Evolutionary conservation across 805 yeast species (phyloP).

Genomic region (Metschnikowia drakensbergensis): DNA sequence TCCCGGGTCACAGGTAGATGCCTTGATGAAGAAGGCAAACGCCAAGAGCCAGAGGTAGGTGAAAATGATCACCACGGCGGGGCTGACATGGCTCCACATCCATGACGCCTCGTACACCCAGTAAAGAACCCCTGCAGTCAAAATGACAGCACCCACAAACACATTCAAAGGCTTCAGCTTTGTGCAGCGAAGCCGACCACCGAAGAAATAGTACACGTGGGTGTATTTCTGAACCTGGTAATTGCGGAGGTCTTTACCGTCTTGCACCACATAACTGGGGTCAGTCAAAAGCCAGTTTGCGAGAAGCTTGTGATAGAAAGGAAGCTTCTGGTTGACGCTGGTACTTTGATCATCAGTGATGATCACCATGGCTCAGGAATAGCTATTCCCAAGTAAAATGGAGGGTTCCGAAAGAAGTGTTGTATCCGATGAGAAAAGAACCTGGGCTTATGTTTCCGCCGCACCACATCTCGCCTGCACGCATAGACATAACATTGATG

Average conservation of each 20-base stretch:
- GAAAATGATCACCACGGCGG: conserved; percentile 54
- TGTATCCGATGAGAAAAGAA: not conserved
- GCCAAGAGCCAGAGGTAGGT: conserved; percentile 55
- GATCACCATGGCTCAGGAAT: conserved; percentile 1
- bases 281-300: conserved; percentile 27
- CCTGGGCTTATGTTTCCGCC: not conserved
- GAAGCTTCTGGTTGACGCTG: not conserved
- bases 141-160: conserved; percentile 28
- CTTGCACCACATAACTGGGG: conserved; percentile 15
- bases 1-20: conserved; percentile 68
- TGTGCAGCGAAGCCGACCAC: conserved; percentile 57
- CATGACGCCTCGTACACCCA: conserved; percentile 45
- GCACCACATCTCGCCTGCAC: conserved; percentile 1
- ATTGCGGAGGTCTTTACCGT: conserved; percentile 23
- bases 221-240: conserved; percentile 38
- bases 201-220: conserved; percentile 49
- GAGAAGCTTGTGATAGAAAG: conserved; percentile 6
- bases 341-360: not conserved
- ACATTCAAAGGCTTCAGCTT: conserved; percentile 40
- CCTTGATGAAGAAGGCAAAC: conserved; percentile 46
- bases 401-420: not conserved
- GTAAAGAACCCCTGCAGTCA: conserved; percentile 52
- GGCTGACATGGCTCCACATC: conserved; percentile 55
- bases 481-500: not conserved
- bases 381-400: not conserved